Conservation (phyloP, 2,329 filamentous ascomycete species). For the Aspergillus texensis region DNA sequence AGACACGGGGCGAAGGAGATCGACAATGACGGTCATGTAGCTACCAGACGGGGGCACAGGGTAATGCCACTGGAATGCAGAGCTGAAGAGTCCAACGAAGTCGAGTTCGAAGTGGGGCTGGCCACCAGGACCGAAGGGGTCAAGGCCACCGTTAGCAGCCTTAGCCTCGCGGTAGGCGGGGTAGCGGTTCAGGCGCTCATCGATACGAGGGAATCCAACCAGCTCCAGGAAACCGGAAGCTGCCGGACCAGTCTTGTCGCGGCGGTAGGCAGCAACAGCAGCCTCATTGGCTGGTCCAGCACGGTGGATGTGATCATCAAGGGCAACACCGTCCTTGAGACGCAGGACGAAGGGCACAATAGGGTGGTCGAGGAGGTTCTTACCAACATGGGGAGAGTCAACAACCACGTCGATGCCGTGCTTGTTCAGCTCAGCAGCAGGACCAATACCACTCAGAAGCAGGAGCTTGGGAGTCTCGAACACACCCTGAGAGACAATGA, state of each 20-base stretch:
- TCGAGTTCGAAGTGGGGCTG: slow-evolving; percentile 66
- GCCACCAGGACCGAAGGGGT: slow-evolving; percentile 59
- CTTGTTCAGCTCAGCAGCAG: slow-evolving; percentile 42
- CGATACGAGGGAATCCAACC: slow-evolving; percentile 51
- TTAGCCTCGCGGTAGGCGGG: slow-evolving; percentile 52
- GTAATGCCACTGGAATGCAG: slow-evolving; percentile 55
- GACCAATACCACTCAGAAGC: slow-evolving; percentile 53
- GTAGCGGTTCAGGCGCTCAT: slow-evolving; percentile 35
- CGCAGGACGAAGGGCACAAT: slow-evolving; percentile 46
- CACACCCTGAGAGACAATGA: slow-evolving; percentile 52
- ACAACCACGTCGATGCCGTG: slow-evolving; percentile 36
- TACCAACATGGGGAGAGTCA: slow-evolving; percentile 32
- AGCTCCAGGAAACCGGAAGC: slow-evolving; percentile 52
- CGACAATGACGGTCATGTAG: slow-evolving; percentile 61
- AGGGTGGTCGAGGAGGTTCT: slow-evolving; percentile 43
- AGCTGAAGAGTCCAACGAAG: slow-evolving; percentile 62
- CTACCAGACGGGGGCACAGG: slow-evolving; percentile 48
- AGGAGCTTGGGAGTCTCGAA: slow-evolving; percentile 58
- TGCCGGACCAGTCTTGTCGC: slow-evolving; percentile 45
- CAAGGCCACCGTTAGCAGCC: slow-evolving; percentile 43
- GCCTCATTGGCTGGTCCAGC: slow-evolving; percentile 34
- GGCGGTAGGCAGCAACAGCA: slow-evolving; percentile 40
- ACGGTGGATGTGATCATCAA: slow-evolving; percentile 46
- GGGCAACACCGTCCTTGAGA: slow-evolving; percentile 45
- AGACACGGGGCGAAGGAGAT: slow-evolving; percentile 53